Base-by-base conservation (phyloP, 352 stramenopile genomes). In the Globisporangium cederbergense region DNA sequence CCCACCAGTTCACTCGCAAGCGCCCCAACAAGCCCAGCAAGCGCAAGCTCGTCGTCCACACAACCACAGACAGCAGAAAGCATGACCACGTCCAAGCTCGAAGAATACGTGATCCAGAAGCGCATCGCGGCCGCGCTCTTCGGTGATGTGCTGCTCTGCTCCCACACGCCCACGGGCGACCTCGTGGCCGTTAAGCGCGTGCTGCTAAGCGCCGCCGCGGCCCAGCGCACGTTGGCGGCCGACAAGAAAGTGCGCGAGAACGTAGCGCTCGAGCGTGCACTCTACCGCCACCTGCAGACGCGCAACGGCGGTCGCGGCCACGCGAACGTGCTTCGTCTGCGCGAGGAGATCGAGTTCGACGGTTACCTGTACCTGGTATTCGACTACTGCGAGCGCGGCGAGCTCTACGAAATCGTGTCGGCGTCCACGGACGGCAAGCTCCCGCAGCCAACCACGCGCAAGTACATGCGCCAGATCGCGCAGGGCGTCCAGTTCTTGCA, bases 101-200 rank as follows among this genome's bases (percentile, higher is more conserved):
- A 95, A 67, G 71, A 89, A 64, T 95, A 95, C 66, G 78, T 88
- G 68, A 93, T 95, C 68, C 79, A 92, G 71, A 77, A 81, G 63
- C 78, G 79, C 0, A 73, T 95, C 0, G 81, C 82, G 46, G 79
- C 84, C 4, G 82, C 86, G 49, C 81, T 95, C 36, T 95, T 92
- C 67, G 86, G 86, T 28, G 81, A 92, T 62, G 83, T 95, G 68
- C 70, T 95, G 51, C 73, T 95, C 55, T 92, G 83, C 63, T 65
- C 78, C 57, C 80, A 95, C 74, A 74, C 76, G 47, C 77, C 79
- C 11, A 79, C 80, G 14, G 77, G 76, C 62, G 78, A 88, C 53
- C 70, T 78, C 20, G 78, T 93, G 64, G 86, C 83, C 40, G 82
- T 95, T 47, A 95, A 95, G 74, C 81, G 86, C 70, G 78, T 94